Evolutionary conservation across 441 rosid genomes (phyloP), one percentile per base, ranked within the genome.

Genomic region (Pelargonium cotyledonis): DNA sequence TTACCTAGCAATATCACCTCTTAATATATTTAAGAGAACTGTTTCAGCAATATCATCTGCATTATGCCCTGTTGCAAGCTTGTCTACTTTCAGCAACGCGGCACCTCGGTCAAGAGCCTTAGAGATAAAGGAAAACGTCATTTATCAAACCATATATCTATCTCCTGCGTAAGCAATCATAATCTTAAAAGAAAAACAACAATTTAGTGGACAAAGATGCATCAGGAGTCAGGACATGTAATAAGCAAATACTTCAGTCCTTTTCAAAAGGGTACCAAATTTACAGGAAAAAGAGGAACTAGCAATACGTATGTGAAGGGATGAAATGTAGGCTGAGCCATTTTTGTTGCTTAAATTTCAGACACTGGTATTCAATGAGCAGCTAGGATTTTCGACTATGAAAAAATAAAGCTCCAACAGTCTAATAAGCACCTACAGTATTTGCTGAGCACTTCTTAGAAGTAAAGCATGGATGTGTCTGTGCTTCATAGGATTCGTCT

Each of bases 61-160:
- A 74, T 89, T 89, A 68, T 89, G 92, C 55, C 95, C 92, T 14
- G 95, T 85, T 14, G 77, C 92, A 73, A 89, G 68, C 77, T 87
- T 89, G 80, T 89, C 92, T 68, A 87, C 92, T 82, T 87, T 86
- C 84, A 90, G 68, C 74, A 89, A 75, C 0, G 95, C 85, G 66
- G 95, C 95, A 12, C 98, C 98, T 74, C 98, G 85, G 82, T 90
- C 97, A 77, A 93, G 98, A 47, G 98, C 98, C 98, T 90, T 77
- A 16, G 63, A 67, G 62, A 70, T 18, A 26, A 76, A 53, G 10
- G 68, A 63, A 69, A 46, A 35, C 44, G 47, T 11, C 38, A 61
- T 63, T 57, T 47, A n/a, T 53, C 46, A 70, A 70, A 15, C 12
- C 49, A 69, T 55, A n/a, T 5, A 16, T 64, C 21, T 31, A 38